Base-by-base conservation (phyloP, 202 grass and related monocot species). In the Cymbopogon flexuosus region DNA sequence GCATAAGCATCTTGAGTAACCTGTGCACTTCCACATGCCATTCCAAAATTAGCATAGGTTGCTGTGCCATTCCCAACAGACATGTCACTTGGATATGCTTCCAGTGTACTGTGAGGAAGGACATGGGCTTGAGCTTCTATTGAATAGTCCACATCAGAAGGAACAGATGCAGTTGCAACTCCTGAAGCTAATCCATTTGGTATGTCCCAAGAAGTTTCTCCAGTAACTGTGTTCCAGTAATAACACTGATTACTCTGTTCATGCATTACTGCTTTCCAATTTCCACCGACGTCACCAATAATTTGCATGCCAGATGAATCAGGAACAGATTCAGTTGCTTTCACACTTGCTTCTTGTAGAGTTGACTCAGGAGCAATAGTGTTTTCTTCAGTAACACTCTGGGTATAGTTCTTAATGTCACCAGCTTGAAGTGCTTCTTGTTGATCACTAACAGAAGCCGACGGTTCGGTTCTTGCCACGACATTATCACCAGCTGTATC, bases 151-250 rank as follows among this genome's bases (percentile, higher is more conserved):
- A 82, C 36, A 76, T 91, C 73, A 34, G 72, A 59, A 82, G 68
- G 66, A 70, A 76, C 64, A 68, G 80, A 72, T 43, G 46, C 49
- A 85, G 87, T 73, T 60, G 69, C 60, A 64, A 64, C 58, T 67
- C 65, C 88, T 0, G 70, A 33, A 81, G 81, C 18, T 70, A 91
- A 75, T 30, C 78, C 87, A 46, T 71, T 78, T 64, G 96, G 96
- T 14, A 99, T 86, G 71, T 93, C 96, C 96, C 96, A 99, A 62
- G 92, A 96, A 40, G 93, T 99, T 90, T 99, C 93, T 39, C 96
- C 96, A 65, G 96, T 99, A 76, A 93, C 74, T 18, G 89, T 96
- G 67, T 99, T 99, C 96, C 96, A 99, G 71, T 96, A 99, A 80
- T 99, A 99, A 83, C 87, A 93, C 61, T 90, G 96, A 76, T 82